Evolutionary conservation across 305 asterid species (phyloP).

Genomic region (Salvia sclarea): DNA sequence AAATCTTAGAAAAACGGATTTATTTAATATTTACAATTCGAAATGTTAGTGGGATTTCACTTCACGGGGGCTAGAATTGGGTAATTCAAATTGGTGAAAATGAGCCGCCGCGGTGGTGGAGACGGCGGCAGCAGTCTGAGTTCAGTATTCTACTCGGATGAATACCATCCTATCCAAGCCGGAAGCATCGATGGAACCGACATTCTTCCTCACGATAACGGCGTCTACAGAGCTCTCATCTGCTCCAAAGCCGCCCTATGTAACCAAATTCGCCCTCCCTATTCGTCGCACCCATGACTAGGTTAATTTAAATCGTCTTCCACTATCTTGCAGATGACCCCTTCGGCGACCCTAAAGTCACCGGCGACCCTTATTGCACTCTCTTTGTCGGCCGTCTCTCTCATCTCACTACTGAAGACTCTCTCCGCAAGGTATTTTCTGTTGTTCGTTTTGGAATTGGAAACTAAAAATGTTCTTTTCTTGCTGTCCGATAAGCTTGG

Average conservation of each 20-base stretch:
- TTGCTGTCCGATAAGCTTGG: neutral
- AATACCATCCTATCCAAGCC: constrained; percentile 92
- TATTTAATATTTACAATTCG: no score
- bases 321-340: constrained; percentile 65
- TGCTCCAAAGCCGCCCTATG: constrained; percentile 85
- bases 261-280: constrained; percentile 28
- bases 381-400: constrained; percentile 83
- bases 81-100: constrained; percentile 2
- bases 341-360: constrained; percentile 76
- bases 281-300: neutral
- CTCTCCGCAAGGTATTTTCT: constrained; percentile 61
- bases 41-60: no score
- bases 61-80: no score
- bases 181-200: constrained; percentile 98
- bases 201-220: constrained; percentile 81
- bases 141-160: constrained; percentile 78
- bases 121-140: constrained; percentile 36
- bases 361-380: constrained; percentile 85
- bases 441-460: constrained; percentile 3
- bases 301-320: constrained; percentile 22
- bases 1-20: no score
- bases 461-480: neutral
- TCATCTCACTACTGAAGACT: constrained; percentile 73
- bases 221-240: constrained; percentile 77
- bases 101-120: constrained; percentile 37